phyloP scores from a whole-genome alignment of 2,329 filamentous ascomycete genomes.

The Colletotrichum sp. region DNA sequence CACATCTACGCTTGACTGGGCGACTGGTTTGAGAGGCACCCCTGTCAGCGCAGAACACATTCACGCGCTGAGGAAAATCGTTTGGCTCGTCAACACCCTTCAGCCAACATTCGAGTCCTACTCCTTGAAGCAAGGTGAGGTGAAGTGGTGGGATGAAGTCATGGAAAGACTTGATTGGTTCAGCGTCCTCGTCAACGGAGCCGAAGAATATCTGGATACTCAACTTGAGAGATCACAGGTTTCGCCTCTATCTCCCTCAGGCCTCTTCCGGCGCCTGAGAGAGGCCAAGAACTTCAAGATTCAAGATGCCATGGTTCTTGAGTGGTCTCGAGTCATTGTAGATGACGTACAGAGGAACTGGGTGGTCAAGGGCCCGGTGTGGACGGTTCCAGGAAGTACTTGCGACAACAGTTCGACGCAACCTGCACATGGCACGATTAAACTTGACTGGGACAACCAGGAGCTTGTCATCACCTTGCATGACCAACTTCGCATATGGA shows the following conservation, averaged over 20 bases:
- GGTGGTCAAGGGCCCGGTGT: conserved; percentile 35
- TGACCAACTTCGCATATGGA: conserved; percentile 37
- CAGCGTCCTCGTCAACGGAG: not conserved
- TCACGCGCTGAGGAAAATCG: conserved; percentile 26
- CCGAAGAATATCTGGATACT: conserved; percentile 8
- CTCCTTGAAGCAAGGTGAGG: conserved; percentile 3
- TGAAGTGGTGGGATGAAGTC: conserved; percentile 4
- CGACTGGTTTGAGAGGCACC: conserved; percentile 2
- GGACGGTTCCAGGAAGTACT: conserved; percentile 45
- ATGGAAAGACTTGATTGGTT: not conserved
- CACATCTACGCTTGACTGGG: conserved; percentile 27
- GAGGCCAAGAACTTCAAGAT: not conserved
- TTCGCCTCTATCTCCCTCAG: not conserved
- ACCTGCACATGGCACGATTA: conserved; percentile 37
- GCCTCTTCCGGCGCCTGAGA: conserved; percentile 26
- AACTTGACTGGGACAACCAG: conserved; percentile 34
- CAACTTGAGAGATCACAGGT: not conserved
- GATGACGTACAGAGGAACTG: conserved; percentile 52
- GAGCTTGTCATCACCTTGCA: conserved; percentile 35
- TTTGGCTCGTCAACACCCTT: conserved; percentile 21
- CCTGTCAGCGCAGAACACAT: conserved; percentile 24
- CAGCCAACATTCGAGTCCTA: conserved; percentile 22
- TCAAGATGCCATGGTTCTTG: conserved; percentile 35
- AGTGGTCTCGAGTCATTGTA: conserved; percentile 47
- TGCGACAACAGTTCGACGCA: conserved; percentile 35